A percentile compares a stretch with the other conserved stretches of the same genome.
phyloP scores from a whole-genome alignment of 306 rosid genomes.

The Sechiopsis laciniata region DNA sequence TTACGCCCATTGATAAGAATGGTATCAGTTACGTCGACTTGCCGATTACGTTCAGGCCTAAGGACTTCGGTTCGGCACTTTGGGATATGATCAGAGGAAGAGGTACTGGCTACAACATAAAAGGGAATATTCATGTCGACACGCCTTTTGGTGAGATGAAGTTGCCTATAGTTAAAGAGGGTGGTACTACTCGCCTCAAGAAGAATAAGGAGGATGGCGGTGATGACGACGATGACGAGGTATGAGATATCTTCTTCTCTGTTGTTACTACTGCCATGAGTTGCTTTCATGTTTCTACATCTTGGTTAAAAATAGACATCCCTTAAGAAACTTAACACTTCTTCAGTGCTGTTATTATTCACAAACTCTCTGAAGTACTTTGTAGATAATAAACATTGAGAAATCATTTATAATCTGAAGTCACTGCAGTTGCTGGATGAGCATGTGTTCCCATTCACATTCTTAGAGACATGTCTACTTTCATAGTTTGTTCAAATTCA shows the following conservation, averaged over 20 bases:
- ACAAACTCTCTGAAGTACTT: background rate
- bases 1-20: constrained; percentile 54
- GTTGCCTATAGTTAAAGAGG: constrained; percentile 80
- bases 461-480: background rate
- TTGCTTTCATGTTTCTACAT: background rate
- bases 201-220: constrained; percentile 66
- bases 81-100: constrained; percentile 98
- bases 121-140: constrained; percentile 70
- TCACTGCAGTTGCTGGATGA: background rate
- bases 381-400: background rate
- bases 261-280: constrained; percentile 8
- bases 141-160: constrained; percentile 94
- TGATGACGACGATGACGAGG: constrained; percentile 45
- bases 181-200: constrained; percentile 87
- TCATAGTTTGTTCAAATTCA: background rate
- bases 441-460: background rate
- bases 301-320: background rate
- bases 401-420: background rate
- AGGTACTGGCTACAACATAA: constrained; percentile 77
- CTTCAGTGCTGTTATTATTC: background rate
- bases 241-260: constrained; percentile 28
- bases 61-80: constrained; percentile 86
- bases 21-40: constrained; percentile 52
- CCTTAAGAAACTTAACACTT: background rate
- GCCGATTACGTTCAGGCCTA: constrained; percentile 84